phyloP scores from a whole-genome alignment of 2,329 filamentous ascomycete genomes.

The Dothiorella sarmentorum region DNA sequence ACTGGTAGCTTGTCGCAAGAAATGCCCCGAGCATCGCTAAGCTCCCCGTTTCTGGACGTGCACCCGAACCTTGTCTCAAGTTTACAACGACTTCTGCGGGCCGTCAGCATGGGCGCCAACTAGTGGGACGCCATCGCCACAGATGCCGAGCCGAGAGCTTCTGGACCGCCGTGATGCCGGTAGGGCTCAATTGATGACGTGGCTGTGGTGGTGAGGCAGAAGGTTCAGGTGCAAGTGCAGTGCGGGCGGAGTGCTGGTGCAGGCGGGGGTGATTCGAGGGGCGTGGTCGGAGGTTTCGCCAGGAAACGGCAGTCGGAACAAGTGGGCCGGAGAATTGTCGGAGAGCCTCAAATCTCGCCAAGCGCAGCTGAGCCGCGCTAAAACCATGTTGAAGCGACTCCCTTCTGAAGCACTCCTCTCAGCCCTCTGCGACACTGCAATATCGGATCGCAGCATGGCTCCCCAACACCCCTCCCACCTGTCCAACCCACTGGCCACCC shows the following conservation, averaged over 20 bases:
- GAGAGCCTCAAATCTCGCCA: conserved; percentile 5
- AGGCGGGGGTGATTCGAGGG: neutral
- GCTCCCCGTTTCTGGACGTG: neutral
- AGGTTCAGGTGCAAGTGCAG: too few species aligned
- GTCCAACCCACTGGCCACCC: conserved; percentile 68
- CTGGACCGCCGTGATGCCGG: neutral
- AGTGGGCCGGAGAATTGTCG: neutral
- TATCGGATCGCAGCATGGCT: conserved; percentile 14
- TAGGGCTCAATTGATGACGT: conserved; percentile 6
- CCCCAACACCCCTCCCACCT: conserved; percentile 12
- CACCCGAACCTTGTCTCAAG: conserved; percentile 10
- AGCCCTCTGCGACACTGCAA: neutral
- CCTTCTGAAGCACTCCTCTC: neutral
- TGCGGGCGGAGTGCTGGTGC: neutral
- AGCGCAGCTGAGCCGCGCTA: neutral
- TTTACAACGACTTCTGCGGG: conserved; percentile 13
- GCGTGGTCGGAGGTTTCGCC: neutral
- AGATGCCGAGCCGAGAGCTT: conserved; percentile 4
- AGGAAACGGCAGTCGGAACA: neutral
- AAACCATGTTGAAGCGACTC: neutral
- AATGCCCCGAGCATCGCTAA: neutral
- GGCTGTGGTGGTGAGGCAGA: too few species aligned
- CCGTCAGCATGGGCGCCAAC: neutral
- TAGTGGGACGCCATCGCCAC: neutral
- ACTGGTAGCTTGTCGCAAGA: neutral